Percentiles rank a stretch among this genome's conserved stretches.
phyloP scores from a whole-genome alignment of 176 grass and related monocot species.

The Dendrocalamus sinicus region DNA sequence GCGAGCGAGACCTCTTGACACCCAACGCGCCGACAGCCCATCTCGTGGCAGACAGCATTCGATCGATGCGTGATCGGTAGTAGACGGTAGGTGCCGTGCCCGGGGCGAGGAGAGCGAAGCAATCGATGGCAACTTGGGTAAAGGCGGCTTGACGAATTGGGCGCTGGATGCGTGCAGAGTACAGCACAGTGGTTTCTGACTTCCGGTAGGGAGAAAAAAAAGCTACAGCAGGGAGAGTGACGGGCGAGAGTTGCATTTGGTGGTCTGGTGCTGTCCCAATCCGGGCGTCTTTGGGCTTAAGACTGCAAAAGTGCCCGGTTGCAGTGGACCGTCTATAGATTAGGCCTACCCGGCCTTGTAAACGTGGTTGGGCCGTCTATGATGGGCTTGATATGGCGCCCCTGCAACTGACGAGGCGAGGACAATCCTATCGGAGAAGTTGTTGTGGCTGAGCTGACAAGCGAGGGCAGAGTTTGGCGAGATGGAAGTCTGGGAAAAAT shows the following conservation, averaged over 20 bases:
- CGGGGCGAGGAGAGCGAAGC: slow-evolving; percentile 10
- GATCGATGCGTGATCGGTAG: neutral
- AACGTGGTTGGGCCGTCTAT: neutral
- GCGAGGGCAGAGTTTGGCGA: too few species aligned
- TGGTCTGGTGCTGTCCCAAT: neutral
- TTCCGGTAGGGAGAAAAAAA: neutral
- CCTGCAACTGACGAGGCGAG: too few species aligned
- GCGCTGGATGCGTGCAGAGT: neutral
- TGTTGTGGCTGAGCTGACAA: too few species aligned
- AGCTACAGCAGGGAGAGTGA: neutral
- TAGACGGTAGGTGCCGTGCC: slow-evolving; percentile 7
- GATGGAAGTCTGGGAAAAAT: too few species aligned
- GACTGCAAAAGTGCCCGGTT: neutral
- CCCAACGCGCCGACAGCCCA: neutral
- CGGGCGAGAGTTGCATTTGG: neutral
- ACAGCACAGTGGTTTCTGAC: neutral
- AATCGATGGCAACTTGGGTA: neutral
- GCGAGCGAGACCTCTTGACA: neutral
- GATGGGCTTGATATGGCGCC: too few species aligned
- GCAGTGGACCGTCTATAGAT: neutral
- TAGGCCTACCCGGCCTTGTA: neutral
- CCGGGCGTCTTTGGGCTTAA: neutral
- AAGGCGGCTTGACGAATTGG: neutral
- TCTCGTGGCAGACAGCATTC: slow-evolving; percentile 32
- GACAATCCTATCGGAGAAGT: too few species aligned